Conservation (phyloP, 768 basidiomycete genomes). For the Suillus brevipes region DNA sequence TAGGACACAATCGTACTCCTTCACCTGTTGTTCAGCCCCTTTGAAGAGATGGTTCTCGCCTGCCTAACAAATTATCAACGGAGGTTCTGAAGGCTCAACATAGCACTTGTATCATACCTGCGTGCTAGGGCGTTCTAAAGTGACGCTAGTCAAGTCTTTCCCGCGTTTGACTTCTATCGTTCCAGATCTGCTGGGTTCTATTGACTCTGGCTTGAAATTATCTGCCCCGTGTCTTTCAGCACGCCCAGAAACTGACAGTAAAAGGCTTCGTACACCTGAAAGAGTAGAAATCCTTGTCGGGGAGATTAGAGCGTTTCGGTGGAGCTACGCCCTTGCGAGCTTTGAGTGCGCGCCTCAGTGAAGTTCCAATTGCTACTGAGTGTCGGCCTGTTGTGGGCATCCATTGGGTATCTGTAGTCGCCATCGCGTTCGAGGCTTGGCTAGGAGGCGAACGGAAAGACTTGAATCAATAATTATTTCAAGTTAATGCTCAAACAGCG, state of each 20-base stretch:
- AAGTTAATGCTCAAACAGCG: neutral
- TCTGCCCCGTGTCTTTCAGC: constrained; percentile 42
- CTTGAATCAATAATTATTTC: neutral
- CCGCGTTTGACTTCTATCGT: constrained; percentile 60
- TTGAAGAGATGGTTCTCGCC: constrained; percentile 56
- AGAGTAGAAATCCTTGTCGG: constrained; percentile 73
- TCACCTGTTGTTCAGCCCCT: constrained; percentile 58
- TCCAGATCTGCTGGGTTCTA: constrained; percentile 66
- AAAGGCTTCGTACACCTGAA: constrained; percentile 60
- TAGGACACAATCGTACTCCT: constrained; percentile 74
- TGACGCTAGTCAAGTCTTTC: constrained; percentile 51
- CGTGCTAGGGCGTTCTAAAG: constrained; percentile 64
- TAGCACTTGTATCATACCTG: constrained; percentile 47
- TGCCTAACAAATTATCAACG: constrained; percentile 33
- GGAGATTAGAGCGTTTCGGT: constrained; percentile 45
- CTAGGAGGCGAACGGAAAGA: neutral
- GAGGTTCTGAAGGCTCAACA: neutral
- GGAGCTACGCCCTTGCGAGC: constrained; percentile 58
- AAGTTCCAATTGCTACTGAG: constrained; percentile 59
- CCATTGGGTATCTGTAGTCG: constrained; percentile 48
- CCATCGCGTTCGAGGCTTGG: constrained; percentile 34
- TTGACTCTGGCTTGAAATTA: constrained; percentile 72
- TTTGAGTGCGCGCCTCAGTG: constrained; percentile 65
- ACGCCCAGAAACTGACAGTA: neutral
- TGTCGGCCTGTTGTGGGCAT: constrained; percentile 61